A percentile compares a stretch with the other conserved stretches of the same genome.
phyloP scores from a whole-genome alignment of 2,329 filamentous ascomycete genomes.

The Alternaria triticina region DNA sequence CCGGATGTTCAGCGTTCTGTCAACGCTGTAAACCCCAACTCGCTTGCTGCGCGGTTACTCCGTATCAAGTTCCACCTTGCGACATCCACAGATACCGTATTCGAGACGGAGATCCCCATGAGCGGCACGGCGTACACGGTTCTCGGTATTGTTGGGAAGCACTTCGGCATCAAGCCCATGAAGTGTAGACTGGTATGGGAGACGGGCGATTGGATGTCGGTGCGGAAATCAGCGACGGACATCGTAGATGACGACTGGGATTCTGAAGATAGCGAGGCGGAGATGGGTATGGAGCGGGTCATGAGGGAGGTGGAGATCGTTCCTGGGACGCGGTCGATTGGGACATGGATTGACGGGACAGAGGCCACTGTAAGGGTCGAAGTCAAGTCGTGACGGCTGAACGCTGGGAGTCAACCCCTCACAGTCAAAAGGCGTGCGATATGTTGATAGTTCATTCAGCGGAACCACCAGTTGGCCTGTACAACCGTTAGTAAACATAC shows the following conservation, averaged over 20 bases:
- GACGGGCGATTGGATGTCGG: conserved; percentile 88
- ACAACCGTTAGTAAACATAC: not conserved
- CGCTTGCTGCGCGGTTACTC: conserved; percentile 79
- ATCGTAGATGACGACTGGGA: conserved; percentile 59
- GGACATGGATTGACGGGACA: conserved; percentile 79
- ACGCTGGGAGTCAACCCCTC: not conserved
- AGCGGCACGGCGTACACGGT: conserved; percentile 82
- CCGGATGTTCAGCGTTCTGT: conserved; percentile 64
- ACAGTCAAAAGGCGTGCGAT: not conserved
- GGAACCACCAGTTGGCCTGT: conserved; percentile 81
- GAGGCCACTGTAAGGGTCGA: conserved; percentile 77
- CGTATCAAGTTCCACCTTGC: conserved; percentile 60
- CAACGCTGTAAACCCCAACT: conserved; percentile 71
- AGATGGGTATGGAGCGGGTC: conserved; percentile 73
- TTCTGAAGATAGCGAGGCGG: conserved; percentile 49
- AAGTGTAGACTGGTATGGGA: conserved; percentile 78
- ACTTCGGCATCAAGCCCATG: conserved; percentile 71
- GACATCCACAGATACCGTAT: conserved; percentile 7
- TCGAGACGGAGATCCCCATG: conserved; percentile 67
- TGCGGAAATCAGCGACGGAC: conserved; percentile 65
- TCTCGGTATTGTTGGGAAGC: conserved; percentile 75
- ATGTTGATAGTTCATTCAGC: conserved; percentile 52
- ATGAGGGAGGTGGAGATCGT: conserved; percentile 80
- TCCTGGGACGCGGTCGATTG: conserved; percentile 80
- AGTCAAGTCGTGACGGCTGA: conserved; percentile 27